These are phyloP conservation scores for Sarocladium strictum DNA, from an alignment of 2,329 filamentous ascomycete species.

Conservation along the genomic window DNA sequence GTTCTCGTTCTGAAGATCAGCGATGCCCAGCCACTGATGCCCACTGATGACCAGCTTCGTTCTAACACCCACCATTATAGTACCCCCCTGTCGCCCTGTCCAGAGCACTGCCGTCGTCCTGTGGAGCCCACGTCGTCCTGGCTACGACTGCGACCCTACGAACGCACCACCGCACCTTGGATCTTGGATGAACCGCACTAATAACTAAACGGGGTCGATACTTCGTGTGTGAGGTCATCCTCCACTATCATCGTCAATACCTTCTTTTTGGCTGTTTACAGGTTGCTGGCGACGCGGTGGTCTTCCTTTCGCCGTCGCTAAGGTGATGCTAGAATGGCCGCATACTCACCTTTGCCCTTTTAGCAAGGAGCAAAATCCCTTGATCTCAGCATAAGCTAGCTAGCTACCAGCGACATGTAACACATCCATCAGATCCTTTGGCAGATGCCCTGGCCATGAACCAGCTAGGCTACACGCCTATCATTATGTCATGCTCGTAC, in stretches of 20 bases:
- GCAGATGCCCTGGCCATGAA: neutral
- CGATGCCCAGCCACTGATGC: neutral
- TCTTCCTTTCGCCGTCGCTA: too few relatives aligned
- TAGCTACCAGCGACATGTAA: neutral
- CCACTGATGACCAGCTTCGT: neutral
- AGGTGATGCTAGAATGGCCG: too few relatives aligned
- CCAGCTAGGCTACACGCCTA: too few relatives aligned
- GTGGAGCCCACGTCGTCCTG: neutral
- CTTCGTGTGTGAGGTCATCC: neutral
- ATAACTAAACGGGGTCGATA: neutral
- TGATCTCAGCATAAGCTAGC: neutral
- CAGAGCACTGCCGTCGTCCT: neutral
- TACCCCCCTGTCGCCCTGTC: constrained; percentile 3
- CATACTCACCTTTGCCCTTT: too few relatives aligned
- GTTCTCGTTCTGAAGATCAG: neutral
- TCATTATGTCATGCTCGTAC: neutral
- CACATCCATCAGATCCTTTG: neutral
- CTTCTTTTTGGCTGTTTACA: neutral
- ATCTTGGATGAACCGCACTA: neutral
- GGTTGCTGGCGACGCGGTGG: too few relatives aligned
- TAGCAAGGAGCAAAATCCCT: neutral
- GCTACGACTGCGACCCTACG: constrained; percentile 1
- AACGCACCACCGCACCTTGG: neutral
- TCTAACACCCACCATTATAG: neutral
- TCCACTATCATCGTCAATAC: neutral